Evolutionary conservation across 2,329 filamentous ascomycete genomes (phyloP).

Genomic region (Thelonectria discophora): DNA sequence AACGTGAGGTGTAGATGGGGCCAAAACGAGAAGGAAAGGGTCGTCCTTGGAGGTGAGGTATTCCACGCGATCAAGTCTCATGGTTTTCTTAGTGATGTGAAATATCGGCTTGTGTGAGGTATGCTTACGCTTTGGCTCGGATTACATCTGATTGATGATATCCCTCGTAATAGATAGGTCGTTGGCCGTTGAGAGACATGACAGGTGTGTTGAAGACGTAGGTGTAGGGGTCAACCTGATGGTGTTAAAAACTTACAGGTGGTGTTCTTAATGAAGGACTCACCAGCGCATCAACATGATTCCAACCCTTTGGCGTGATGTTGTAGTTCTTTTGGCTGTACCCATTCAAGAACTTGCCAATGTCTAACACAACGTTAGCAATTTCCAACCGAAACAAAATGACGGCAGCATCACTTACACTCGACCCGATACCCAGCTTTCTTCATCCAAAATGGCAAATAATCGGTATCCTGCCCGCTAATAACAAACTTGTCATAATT

Average conservation of each 20-base stretch:
- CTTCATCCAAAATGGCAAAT: constrained; percentile 29
- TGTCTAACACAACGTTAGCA: constrained; percentile 1
- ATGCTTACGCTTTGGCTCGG: constrained; percentile 19
- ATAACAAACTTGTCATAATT: constrained; percentile 21
- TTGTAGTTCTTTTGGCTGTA: constrained; percentile 23
- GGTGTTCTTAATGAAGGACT: background rate
- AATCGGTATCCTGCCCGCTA: constrained; percentile 21
- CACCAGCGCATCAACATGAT: constrained; percentile 13
- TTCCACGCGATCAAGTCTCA: background rate
- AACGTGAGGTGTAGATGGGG: constrained; percentile 7
- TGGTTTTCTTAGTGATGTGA: background rate
- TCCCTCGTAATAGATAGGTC: constrained; percentile 13
- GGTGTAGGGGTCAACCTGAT: constrained; percentile 27
- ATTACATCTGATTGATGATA: constrained; percentile 28
- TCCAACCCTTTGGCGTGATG: constrained; percentile 22
- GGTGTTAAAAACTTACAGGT: no score
- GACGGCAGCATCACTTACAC: background rate
- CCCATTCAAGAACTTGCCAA: constrained; percentile 32
- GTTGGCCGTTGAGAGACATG: constrained; percentile 23
- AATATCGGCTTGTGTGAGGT: background rate
- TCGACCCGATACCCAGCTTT: constrained; percentile 29
- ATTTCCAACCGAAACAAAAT: background rate
- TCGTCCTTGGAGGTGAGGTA: background rate
- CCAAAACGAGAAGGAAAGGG: constrained; percentile 4
- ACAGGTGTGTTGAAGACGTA: constrained; percentile 21